phyloP scores from a whole-genome alignment of 495 filamentous ascomycete genomes.

The Hyphodiscus hymeniophilus region DNA sequence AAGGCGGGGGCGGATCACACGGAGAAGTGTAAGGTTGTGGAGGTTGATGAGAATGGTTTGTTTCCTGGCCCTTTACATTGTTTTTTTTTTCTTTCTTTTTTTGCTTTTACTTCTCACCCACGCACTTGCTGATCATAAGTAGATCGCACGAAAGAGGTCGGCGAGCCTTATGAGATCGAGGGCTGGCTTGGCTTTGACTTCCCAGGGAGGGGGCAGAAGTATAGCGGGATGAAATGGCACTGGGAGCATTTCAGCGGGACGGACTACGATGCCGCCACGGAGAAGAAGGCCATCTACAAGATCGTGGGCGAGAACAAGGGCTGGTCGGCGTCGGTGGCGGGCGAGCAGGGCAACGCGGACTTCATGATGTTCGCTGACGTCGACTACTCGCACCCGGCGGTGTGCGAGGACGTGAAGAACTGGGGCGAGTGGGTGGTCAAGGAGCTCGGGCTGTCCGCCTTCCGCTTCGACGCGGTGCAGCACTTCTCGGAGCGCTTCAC shows the following conservation, averaged over 20 bases:
- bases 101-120: too few relatives aligned
- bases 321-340: conserved; percentile 40
- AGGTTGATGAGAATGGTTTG: conserved; percentile 51
- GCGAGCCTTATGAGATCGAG: conserved; percentile 48
- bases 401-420: conserved; percentile 47
- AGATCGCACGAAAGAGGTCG: conserved; percentile 46
- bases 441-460: neutral
- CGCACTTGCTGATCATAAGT: too few relatives aligned
- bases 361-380: conserved; percentile 58
- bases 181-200: conserved; percentile 62
- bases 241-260: conserved; percentile 17
- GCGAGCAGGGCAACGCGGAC: conserved; percentile 60
- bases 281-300: neutral
- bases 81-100: too few relatives aligned
- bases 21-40: conserved; percentile 47
- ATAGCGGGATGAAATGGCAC: conserved; percentile 53
- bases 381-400: conserved; percentile 56
- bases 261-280: neutral
- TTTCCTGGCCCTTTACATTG: too few relatives aligned
- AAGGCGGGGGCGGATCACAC: conserved; percentile 57
- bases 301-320: neutral
- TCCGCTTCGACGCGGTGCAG: neutral
- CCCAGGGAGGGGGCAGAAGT: conserved; percentile 42
- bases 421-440: conserved; percentile 51
- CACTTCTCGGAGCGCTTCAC: neutral